These are phyloP conservation scores for Albatrellus ellisii DNA, from an alignment of 768 basidiomycete species.

Conservation along the genomic window DNA sequence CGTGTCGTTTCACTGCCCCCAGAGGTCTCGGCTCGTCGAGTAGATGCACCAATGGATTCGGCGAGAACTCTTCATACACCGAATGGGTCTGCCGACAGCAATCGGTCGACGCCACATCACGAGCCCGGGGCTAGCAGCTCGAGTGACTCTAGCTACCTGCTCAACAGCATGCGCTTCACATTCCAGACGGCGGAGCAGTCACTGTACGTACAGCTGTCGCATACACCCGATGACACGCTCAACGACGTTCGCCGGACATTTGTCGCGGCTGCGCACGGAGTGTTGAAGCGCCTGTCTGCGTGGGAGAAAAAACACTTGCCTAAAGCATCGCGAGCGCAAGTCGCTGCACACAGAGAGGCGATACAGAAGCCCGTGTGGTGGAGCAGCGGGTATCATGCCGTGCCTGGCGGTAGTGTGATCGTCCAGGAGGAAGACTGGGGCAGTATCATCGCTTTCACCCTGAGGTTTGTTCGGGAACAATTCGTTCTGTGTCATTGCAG, in stretches of 20 bases:
- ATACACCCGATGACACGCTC: conserved; percentile 30
- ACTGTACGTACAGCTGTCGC: conserved; percentile 40
- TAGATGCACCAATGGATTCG: neutral
- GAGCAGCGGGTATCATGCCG: conserved; percentile 41
- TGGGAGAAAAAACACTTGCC: conserved; percentile 58
- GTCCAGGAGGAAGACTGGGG: conserved; percentile 65
- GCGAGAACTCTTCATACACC: conserved; percentile 13
- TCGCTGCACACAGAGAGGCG: conserved; percentile 10
- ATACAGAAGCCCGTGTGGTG: conserved; percentile 55
- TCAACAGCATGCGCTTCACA: conserved; percentile 37
- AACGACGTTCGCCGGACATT: conserved; percentile 57
- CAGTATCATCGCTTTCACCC: conserved; percentile 65
- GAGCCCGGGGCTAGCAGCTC: conserved; percentile 13
- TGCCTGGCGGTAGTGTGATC: conserved; percentile 55
- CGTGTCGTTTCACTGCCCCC: conserved; percentile 5
- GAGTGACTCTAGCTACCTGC: conserved; percentile 25
- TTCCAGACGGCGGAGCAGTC: conserved; percentile 49
- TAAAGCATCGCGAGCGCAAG: conserved; percentile 15
- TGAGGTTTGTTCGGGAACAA: conserved; percentile 32
- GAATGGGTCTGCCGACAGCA: conserved; percentile 50
- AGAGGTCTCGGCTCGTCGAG: neutral
- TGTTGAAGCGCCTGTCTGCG: conserved; percentile 38
- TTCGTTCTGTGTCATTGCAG: neutral
- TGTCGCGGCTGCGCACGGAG: conserved; percentile 34
- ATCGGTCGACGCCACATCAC: conserved; percentile 39